These are phyloP conservation scores for Macroventuria anomochaeta DNA, from an alignment of 2,329 filamentous ascomycete genomes.

Conservation along the genomic window DNA sequence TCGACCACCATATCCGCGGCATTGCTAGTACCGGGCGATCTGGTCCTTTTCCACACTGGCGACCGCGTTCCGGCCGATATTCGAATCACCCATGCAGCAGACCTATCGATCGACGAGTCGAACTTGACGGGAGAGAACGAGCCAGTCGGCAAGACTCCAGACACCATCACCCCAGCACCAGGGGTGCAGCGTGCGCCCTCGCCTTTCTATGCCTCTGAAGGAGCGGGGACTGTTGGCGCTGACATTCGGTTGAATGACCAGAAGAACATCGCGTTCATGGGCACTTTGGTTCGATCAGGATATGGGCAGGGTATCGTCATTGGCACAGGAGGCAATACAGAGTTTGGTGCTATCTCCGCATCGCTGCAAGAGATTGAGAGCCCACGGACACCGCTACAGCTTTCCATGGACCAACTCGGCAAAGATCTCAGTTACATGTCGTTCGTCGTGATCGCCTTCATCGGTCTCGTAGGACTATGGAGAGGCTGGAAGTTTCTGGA, in stretches of 20 bases:
- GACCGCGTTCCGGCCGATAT: conserved; percentile 97
- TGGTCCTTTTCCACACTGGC: conserved; percentile 93
- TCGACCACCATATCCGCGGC: conserved; percentile 86
- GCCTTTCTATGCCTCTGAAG: conserved; percentile 65
- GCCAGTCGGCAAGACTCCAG: conserved; percentile 78
- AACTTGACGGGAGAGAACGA: conserved; percentile 98
- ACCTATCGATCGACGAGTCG: conserved; percentile 93
- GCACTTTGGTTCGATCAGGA: conserved; percentile 91
- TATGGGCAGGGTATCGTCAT: conserved; percentile 98
- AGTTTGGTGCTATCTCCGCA: conserved; percentile 95
- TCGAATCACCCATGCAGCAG: conserved; percentile 86
- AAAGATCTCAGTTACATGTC: conserved; percentile 97
- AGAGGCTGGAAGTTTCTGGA: conserved; percentile 90
- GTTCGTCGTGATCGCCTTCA: conserved; percentile 90
- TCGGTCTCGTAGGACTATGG: conserved; percentile 87
- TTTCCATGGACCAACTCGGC: conserved; percentile 97
- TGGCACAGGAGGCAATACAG: conserved; percentile 88
- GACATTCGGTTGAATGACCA: conserved; percentile 74
- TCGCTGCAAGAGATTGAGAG: conserved; percentile 95
- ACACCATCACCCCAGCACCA: conserved; percentile 59
- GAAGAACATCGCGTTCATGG: conserved; percentile 97
- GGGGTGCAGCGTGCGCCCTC: conserved; percentile 56
- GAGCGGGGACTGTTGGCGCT: conserved; percentile 64
- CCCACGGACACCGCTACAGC: conserved; percentile 87
- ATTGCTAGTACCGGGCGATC: conserved; percentile 87